phyloP scores from a whole-genome alignment of 2,329 filamentous ascomycete species.

The Coleophoma cylindrospora region DNA sequence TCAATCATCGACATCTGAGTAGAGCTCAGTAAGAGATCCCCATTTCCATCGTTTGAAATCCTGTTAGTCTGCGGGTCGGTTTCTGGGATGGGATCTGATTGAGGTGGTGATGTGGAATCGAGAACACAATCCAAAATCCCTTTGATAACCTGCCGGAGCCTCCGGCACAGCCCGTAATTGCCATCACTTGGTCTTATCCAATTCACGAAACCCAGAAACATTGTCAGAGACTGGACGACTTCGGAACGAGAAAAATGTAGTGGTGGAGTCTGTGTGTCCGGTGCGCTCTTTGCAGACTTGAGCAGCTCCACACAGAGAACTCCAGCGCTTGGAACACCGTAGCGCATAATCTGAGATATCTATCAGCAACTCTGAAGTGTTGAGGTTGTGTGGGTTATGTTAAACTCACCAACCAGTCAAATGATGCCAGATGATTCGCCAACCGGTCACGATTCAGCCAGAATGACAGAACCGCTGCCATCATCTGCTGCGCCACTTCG shows the following conservation, averaged over 20 bases:
- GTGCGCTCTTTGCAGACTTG: not conserved
- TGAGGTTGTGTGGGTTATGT: too few species aligned
- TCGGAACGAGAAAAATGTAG: not conserved
- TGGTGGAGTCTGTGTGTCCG: not conserved
- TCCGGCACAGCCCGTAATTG: conserved; percentile 1
- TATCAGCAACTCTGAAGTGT: too few species aligned
- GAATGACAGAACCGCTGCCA: not conserved
- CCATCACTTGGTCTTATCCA: conserved; percentile 7
- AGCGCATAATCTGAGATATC: not conserved
- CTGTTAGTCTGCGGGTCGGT: too few species aligned
- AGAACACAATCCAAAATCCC: conserved; percentile 5
- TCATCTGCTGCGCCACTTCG: conserved; percentile 3
- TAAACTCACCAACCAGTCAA: not conserved
- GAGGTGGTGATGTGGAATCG: not conserved
- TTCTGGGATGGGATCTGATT: too few species aligned
- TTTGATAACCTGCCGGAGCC: not conserved
- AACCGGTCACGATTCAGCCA: not conserved
- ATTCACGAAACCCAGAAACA: conserved; percentile 5
- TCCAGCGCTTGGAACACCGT: conserved; percentile 2
- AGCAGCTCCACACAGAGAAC: conserved; percentile 5
- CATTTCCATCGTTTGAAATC: too few species aligned
- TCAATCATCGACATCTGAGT: too few species aligned
- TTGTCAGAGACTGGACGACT: conserved; percentile 3
- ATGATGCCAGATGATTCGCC: not conserved
- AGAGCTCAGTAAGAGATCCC: too few species aligned